Evolutionary conservation across 2,329 filamentous ascomycete genomes (phyloP), one percentile per base, ranked within the genome.

Genomic region (Teratosphaeria viscida): DNA sequence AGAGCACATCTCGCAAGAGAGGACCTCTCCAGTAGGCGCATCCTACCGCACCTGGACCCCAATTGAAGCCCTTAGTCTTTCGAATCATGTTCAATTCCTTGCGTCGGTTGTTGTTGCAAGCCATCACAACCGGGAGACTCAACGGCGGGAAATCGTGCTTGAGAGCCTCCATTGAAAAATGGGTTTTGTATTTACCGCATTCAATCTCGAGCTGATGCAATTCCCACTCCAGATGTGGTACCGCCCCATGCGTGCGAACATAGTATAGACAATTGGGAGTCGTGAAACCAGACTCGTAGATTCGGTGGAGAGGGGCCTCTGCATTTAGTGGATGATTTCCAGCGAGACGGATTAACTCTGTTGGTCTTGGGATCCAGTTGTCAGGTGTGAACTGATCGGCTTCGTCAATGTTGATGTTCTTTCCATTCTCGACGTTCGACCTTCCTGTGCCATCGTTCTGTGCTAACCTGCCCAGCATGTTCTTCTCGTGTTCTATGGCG

Each of bases 291-390:
- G 74, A 76, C 0, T 78, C 72, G 57, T 75, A 78, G 0, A 82
- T 72, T 12, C 67, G 66, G 1, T 68, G 68, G 1, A 82, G 70
- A 0, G 74, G 61, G 0, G 78, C 68, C 65, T 82, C 80, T 2
- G 74, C 77, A 59, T 83, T 82, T 59, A 83, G 62, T 0, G 80
- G 79, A 65, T 82, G 79, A 53, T 80, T 80, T 3, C 80, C 79
- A 0, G 79, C 82, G 19, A 80, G 63, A 0, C 81, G 76, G 39
- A 81, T 77, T 4, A 82, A 71, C 29, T 78, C 65, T 0, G 71
- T 68, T 1, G 73, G 75, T 8, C 79, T 74, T 3, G 79, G 79
- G 1, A 82, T 71, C 80, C 79, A 82, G 60, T 81, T 82, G 65
- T 82, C 79, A 0, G 79, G 79, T 1, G 75, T 76, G 62, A 79